Conservation (phyloP, 768 basidiomycete genomes). For the Filobasidium floriforme region DNA sequence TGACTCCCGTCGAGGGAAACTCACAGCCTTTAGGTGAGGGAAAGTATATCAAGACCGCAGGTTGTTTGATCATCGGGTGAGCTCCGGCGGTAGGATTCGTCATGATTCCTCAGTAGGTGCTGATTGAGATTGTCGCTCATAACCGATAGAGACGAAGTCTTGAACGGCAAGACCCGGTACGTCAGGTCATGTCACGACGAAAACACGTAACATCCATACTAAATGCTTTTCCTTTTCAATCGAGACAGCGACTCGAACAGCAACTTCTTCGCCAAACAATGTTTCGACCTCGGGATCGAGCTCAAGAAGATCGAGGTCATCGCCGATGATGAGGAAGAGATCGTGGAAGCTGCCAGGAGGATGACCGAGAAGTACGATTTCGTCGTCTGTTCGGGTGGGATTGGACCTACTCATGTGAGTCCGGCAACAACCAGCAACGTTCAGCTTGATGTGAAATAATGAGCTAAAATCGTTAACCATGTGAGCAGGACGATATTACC, state of each 20-base stretch:
- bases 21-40: conserved; percentile 57
- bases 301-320: conserved; percentile 88
- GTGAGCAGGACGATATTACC: conserved; percentile 59
- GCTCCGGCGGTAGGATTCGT: neutral
- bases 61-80: conserved; percentile 46
- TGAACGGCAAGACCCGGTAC: conserved; percentile 67
- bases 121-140: neutral
- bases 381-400: conserved; percentile 83
- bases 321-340: conserved; percentile 80
- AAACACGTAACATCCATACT: conserved; percentile 12
- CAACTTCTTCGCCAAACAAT: conserved; percentile 76
- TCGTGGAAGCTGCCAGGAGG: conserved; percentile 74
- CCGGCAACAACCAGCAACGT: neutral
- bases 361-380: conserved; percentile 78
- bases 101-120: neutral
- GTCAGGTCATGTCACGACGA: neutral
- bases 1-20: conserved; percentile 10
- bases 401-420: conserved; percentile 52
- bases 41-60: conserved; percentile 53
- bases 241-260: conserved; percentile 64
- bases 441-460: neutral
- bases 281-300: conserved; percentile 65
- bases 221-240: no score
- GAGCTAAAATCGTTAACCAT: neutral
- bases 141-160: conserved; percentile 66